phyloP scores from a whole-genome alignment of 2,329 filamentous ascomycete species.

The Fusarium torreyae region DNA sequence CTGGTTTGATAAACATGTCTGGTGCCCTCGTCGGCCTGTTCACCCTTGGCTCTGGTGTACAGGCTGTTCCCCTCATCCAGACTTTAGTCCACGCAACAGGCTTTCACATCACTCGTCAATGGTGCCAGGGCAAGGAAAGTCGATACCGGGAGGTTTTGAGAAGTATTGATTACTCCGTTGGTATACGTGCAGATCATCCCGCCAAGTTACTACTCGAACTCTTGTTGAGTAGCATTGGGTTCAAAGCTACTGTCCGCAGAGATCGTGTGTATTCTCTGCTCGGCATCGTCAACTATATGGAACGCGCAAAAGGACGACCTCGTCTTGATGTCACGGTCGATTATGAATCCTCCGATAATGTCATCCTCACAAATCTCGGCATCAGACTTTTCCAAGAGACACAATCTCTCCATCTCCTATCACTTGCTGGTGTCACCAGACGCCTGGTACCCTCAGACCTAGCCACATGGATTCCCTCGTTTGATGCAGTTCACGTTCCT shows the following conservation, averaged over 20 bases:
- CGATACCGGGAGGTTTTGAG: slow-evolving; percentile 17
- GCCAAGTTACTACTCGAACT: slow-evolving; percentile 29
- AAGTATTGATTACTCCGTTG: slow-evolving; percentile 30
- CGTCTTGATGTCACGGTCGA: slow-evolving; percentile 34
- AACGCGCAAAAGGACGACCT: slow-evolving; percentile 21
- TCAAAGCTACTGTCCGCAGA: slow-evolving; percentile 37
- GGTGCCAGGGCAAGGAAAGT: slow-evolving; percentile 33
- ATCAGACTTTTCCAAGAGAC: slow-evolving; percentile 34
- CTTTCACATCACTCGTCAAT: slow-evolving; percentile 40
- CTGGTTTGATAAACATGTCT: slow-evolving; percentile 32
- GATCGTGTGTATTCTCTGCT: slow-evolving; percentile 48
- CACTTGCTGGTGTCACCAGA: slow-evolving; percentile 36
- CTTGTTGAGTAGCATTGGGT: slow-evolving; percentile 39
- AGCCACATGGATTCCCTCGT: slow-evolving; percentile 44
- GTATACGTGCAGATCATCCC: slow-evolving; percentile 24
- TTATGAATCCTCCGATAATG: slow-evolving; percentile 37
- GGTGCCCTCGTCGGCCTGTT: slow-evolving; percentile 35
- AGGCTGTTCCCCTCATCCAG: slow-evolving; percentile 20
- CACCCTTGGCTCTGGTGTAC: slow-evolving; percentile 1
- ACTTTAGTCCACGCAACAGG: slow-evolving; percentile 36
- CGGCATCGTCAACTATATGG: slow-evolving; percentile 44
- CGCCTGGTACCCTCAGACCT: slow-evolving; percentile 22
- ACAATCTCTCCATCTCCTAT: slow-evolving; percentile 42
- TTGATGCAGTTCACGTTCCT: slow-evolving; percentile 38
- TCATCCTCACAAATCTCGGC: slow-evolving; percentile 32